Percentiles rank a stretch among this genome's conserved stretches.
These are phyloP conservation scores for Phytophthora litchii DNA, from an alignment of 352 stramenopile species.

Conservation along the genomic window DNA sequence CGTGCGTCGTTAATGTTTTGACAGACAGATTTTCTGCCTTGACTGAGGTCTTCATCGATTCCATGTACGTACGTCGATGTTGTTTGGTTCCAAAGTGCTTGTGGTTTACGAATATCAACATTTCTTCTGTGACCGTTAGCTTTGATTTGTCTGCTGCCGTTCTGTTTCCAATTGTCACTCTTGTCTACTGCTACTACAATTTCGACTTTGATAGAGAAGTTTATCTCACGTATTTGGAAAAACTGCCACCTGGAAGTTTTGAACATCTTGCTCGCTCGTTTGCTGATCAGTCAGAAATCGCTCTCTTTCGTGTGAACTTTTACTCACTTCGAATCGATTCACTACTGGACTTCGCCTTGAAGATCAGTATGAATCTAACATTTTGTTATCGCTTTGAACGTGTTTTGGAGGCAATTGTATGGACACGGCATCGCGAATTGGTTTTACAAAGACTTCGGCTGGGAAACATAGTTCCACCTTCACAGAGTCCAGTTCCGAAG, in stretches of 20 bases:
- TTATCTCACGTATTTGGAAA: conserved; percentile 30
- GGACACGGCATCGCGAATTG: conserved; percentile 13
- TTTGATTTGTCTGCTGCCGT: conserved; percentile 29
- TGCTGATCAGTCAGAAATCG: conserved; percentile 38
- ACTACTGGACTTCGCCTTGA: conserved; percentile 28
- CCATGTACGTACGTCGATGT: conserved; percentile 21
- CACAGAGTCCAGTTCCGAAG: conserved; percentile 27
- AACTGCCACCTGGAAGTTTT: conserved; percentile 27
- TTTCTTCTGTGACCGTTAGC: not conserved
- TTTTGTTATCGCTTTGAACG: conserved; percentile 33
- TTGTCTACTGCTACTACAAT: conserved; percentile 35
- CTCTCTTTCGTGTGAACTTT: conserved; percentile 35
- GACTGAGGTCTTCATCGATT: conserved; percentile 41
- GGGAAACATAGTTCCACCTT: not conserved
- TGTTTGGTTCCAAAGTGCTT: not conserved
- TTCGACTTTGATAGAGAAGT: conserved; percentile 41
- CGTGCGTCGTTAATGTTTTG: conserved; percentile 20
- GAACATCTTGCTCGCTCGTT: conserved; percentile 37
- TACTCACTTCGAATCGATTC: conserved; percentile 37
- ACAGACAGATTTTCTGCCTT: conserved; percentile 29
- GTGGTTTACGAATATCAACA: not conserved
- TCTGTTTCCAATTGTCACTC: conserved; percentile 30
- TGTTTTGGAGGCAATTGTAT: conserved; percentile 18
- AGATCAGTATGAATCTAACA: conserved; percentile 32
- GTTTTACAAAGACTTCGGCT: conserved; percentile 10